phyloP scores from a whole-genome alignment of 1,284 basidiomycete species.

The Ceratobasidium sp. region DNA sequence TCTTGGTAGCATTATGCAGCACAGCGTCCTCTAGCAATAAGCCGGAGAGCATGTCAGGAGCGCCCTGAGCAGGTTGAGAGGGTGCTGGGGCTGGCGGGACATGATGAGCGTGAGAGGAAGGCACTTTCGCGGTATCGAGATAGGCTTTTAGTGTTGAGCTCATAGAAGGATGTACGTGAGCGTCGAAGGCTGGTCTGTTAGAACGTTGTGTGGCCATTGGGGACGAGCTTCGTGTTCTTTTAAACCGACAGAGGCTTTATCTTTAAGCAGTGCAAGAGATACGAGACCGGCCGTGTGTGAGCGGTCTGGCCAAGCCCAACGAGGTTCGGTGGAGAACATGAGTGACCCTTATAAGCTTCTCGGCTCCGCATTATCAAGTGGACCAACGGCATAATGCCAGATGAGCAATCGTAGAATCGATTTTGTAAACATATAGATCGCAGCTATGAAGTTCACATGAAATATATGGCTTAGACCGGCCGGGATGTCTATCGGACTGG shows the following conservation, averaged over 20 bases:
- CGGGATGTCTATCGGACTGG: too few species aligned
- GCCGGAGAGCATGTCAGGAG: conserved; percentile 46
- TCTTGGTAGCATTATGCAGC: conserved; percentile 45
- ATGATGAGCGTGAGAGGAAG: background rate
- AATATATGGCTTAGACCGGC: too few species aligned
- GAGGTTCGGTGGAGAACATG: background rate
- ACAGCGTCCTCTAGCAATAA: conserved; percentile 47
- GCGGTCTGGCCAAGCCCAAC: background rate
- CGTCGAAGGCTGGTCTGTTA: conserved; percentile 1
- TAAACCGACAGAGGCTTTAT: background rate
- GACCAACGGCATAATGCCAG: too few species aligned
- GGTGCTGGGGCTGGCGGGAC: background rate
- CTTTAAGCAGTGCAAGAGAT: background rate
- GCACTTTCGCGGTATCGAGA: background rate
- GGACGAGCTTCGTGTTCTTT: background rate
- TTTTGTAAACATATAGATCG: too few species aligned
- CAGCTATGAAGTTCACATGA: too few species aligned
- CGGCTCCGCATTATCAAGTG: too few species aligned
- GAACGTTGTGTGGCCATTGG: conserved; percentile 11
- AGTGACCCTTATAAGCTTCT: background rate
- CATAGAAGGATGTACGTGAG: conserved; percentile 30
- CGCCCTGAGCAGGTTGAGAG: background rate
- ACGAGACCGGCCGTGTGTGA: background rate
- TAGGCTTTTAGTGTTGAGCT: conserved; percentile 20
- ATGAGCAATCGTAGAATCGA: too few species aligned